Conservation (phyloP, 1,284 basidiomycete species). For the Moesziomyces parantarcticus region DNA sequence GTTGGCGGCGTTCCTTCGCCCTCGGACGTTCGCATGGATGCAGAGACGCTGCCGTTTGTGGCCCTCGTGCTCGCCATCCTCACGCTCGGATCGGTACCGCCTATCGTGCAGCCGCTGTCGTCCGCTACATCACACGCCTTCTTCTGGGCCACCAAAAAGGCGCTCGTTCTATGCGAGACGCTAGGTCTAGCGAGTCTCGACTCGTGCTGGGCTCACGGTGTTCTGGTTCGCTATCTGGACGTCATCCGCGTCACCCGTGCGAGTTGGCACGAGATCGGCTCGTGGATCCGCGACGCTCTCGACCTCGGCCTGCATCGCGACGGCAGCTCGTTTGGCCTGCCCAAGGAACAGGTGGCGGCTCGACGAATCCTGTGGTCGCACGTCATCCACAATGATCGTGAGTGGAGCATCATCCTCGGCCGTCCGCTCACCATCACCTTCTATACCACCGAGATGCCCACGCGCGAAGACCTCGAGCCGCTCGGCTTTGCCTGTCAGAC, state of each 20-base stretch:
- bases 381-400: slow-evolving; percentile 52
- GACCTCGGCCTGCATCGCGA: slow-evolving; percentile 47
- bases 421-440: slow-evolving; percentile 48
- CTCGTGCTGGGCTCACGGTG: slow-evolving; percentile 50
- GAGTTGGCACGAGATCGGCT: slow-evolving; percentile 50
- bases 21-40: slow-evolving; percentile 41
- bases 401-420: slow-evolving; percentile 50
- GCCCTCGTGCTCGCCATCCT: slow-evolving; percentile 36
- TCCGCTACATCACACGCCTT: slow-evolving; percentile 43
- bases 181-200: slow-evolving; percentile 45
- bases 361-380: slow-evolving; percentile 46
- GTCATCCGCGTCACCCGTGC: slow-evolving; percentile 45
- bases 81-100: slow-evolving; percentile 44
- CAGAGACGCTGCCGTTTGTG: slow-evolving; percentile 45
- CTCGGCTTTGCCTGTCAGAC: slow-evolving; percentile 47
- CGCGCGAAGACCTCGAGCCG: slow-evolving; percentile 42
- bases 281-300: slow-evolving; percentile 45
- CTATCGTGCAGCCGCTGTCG: slow-evolving; percentile 45
- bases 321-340: slow-evolving; percentile 43
- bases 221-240: slow-evolving; percentile 46
- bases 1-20: slow-evolving; percentile 32
- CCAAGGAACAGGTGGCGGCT: slow-evolving; percentile 46
- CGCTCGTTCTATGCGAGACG: slow-evolving; percentile 45
- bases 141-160: slow-evolving; percentile 53
- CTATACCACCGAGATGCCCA: slow-evolving; percentile 46